These are phyloP conservation scores for Metarhizium humberi DNA, from an alignment of 2,329 filamentous ascomycete genomes.

Conservation along the genomic window DNA sequence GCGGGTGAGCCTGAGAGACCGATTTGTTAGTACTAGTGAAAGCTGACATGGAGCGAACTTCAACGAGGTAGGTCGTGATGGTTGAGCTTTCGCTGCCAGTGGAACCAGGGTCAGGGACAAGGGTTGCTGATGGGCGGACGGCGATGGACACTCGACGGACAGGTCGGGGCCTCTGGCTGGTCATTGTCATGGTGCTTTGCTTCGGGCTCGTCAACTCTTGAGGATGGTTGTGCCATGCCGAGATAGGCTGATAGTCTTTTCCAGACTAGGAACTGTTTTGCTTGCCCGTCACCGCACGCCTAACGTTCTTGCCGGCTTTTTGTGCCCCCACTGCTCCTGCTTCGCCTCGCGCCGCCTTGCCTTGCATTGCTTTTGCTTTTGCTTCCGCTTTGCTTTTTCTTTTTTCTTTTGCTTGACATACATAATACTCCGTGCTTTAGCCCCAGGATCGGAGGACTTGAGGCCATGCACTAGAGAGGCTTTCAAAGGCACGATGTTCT, in stretches of 20 bases:
- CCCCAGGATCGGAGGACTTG: neutral
- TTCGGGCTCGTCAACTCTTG: neutral
- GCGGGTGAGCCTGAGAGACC: neutral
- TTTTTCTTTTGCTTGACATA: conserved; percentile 2
- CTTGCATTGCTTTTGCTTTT: conserved; percentile 4
- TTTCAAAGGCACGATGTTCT: neutral
- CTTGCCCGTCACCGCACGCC: neutral
- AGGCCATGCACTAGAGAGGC: neutral
- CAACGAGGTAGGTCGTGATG: neutral
- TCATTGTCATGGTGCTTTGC: neutral
- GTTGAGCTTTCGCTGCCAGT: neutral
- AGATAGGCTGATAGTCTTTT: neutral
- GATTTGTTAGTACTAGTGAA: neutral
- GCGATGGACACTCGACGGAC: no score
- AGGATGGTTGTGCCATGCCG: neutral
- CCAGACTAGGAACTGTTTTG: neutral
- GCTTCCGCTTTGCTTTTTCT: conserved; percentile 3
- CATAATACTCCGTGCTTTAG: neutral
- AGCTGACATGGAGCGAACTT: neutral
- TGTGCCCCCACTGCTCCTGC: neutral
- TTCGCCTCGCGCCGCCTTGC: conserved; percentile 5
- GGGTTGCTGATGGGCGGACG: neutral
- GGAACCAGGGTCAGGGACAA: neutral
- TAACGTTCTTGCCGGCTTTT: neutral
- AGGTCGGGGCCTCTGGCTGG: no score